Percentiles rank a stretch among this genome's conserved stretches.
Conservation (phyloP, 2,329 filamentous ascomycete genomes). For the Xylaria arbuscula region DNA sequence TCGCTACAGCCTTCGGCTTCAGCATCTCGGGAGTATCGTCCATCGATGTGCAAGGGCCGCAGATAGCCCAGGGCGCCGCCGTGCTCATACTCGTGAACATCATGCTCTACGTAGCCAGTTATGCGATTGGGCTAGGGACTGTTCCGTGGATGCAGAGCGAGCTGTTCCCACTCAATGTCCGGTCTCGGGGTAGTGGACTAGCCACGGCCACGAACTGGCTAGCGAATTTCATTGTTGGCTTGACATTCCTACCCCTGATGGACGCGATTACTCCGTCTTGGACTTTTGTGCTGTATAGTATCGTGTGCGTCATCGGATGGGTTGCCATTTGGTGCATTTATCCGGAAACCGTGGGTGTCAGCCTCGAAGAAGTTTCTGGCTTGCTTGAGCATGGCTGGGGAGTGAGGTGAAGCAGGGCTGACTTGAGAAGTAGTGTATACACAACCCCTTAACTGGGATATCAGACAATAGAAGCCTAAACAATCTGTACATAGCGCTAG, state of each 20-base stretch:
- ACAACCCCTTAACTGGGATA: neutral
- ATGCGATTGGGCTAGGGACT: conserved; percentile 88
- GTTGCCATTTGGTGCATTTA: conserved; percentile 77
- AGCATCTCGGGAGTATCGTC: conserved; percentile 65
- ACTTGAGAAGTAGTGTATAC: neutral
- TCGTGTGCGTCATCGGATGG: conserved; percentile 76
- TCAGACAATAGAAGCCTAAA: neutral
- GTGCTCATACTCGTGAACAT: conserved; percentile 77
- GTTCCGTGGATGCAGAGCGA: conserved; percentile 98
- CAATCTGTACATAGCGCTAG: neutral
- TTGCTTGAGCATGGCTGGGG: conserved; percentile 81
- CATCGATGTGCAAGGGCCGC: conserved; percentile 37
- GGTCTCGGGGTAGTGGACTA: conserved; percentile 76
- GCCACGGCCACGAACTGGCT: conserved; percentile 88
- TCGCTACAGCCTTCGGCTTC: conserved; percentile 79
- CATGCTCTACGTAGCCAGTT: conserved; percentile 85
- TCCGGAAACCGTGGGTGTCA: conserved; percentile 85
- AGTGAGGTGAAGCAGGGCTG: conserved; percentile 57
- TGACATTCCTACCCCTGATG: conserved; percentile 84
- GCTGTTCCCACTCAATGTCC: conserved; percentile 82
- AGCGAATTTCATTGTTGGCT: conserved; percentile 84
- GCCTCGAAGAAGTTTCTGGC: conserved; percentile 80
- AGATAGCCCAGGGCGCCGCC: conserved; percentile 53
- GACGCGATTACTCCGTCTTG: conserved; percentile 72
- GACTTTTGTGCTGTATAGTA: conserved; percentile 85